These are phyloP conservation scores for Wickerhamiella qilinensis DNA, from an alignment of 805 yeast species.

Conservation along the genomic window DNA sequence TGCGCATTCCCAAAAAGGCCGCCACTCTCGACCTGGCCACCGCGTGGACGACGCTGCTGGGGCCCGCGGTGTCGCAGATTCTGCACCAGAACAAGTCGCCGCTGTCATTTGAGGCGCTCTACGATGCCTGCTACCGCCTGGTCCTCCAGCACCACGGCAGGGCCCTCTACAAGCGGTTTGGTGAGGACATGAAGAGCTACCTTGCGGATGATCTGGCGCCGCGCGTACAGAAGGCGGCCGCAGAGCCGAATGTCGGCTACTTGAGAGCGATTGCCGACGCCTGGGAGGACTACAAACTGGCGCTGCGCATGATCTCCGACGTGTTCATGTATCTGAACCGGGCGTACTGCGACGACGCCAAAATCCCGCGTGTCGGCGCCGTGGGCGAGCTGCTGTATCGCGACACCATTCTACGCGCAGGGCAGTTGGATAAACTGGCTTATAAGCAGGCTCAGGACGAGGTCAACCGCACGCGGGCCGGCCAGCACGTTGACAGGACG, in stretches of 20 bases:
- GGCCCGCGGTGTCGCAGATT: slow-evolving; percentile 14
- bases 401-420: slow-evolving; percentile 6
- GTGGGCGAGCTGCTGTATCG: slow-evolving; percentile 11
- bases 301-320: slow-evolving; percentile 10
- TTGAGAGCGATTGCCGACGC: slow-evolving; percentile 1
- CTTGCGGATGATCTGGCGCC: slow-evolving; percentile 1
- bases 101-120: slow-evolving; percentile 10
- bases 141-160: slow-evolving; percentile 14
- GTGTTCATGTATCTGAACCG: slow-evolving; percentile 16
- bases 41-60: slow-evolving; percentile 11
- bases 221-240: not conserved
- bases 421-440: not conserved
- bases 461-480: slow-evolving; percentile 8
- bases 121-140: slow-evolving; percentile 12
- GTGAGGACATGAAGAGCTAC: slow-evolving; percentile 6
- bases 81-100: slow-evolving; percentile 2
- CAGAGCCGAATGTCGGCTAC: too few species aligned
- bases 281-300: slow-evolving; percentile 10
- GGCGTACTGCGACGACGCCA: slow-evolving; percentile 9
- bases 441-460: slow-evolving; percentile 3
- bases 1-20: slow-evolving; percentile 12
- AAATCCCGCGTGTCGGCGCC: slow-evolving; percentile 7
- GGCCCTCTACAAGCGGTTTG: slow-evolving; percentile 8
- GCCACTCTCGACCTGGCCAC: slow-evolving; percentile 9
- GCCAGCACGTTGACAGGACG: slow-evolving; percentile 6